A percentile compares a stretch with the other conserved stretches of the same genome.
These are phyloP conservation scores for Botrytis byssoidea DNA, from an alignment of 2,329 filamentous ascomycete species.

Conservation along the genomic window DNA sequence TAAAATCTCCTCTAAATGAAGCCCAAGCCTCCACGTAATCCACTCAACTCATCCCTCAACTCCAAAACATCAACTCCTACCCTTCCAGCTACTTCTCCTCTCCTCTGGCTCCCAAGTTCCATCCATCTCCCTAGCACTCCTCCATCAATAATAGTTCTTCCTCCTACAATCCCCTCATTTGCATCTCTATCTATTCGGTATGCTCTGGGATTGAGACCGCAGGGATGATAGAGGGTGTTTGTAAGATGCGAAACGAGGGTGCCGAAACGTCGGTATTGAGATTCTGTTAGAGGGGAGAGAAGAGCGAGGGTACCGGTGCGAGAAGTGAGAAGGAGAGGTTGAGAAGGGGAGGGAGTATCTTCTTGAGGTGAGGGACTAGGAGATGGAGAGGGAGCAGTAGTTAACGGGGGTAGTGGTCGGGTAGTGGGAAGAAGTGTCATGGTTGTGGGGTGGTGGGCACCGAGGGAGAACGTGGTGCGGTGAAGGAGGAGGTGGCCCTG, in stretches of 20 bases:
- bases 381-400: constrained; percentile 42
- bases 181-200: constrained; percentile 66
- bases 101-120: constrained; percentile 69
- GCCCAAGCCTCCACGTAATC: constrained; percentile 46
- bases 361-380: constrained; percentile 29
- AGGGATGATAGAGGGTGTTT: constrained; percentile 71
- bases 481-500: constrained; percentile 85
- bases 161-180: constrained; percentile 42
- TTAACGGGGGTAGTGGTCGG: constrained; percentile 48
- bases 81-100: constrained; percentile 70
- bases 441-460: constrained; percentile 70
- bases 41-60: constrained; percentile 68
- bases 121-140: constrained; percentile 71
- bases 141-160: constrained; percentile 64
- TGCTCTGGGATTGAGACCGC: constrained; percentile 78
- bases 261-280: constrained; percentile 77
- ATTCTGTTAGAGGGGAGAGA: constrained; percentile 74
- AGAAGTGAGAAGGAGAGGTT: constrained; percentile 66
- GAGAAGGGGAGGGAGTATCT: constrained; percentile 40
- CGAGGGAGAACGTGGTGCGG: constrained; percentile 82
- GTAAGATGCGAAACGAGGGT: constrained; percentile 78
- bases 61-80: constrained; percentile 68
- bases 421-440: constrained; percentile 75
- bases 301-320: constrained; percentile 74
- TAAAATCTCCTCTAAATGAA: not conserved